Evolutionary conservation across 208 protist genomes (phyloP).

Genomic region (Leishmania lainsoni): DNA sequence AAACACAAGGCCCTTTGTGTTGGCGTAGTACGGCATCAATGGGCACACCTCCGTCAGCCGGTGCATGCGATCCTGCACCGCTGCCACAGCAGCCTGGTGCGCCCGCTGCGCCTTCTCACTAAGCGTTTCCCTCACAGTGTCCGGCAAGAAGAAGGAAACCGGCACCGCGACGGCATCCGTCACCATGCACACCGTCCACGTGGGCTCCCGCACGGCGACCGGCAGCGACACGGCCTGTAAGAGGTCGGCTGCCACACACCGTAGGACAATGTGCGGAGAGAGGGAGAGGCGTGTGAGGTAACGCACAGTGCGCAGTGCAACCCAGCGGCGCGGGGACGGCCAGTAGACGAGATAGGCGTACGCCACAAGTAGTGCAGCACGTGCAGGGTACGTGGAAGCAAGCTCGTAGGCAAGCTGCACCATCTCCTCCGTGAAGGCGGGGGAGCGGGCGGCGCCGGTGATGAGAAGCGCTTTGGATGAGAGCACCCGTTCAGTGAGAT

Average conservation of each 20-base stretch:
- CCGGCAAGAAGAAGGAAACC: slow-evolving; percentile 3
- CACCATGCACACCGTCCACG: background rate
- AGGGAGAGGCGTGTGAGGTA: slow-evolving; percentile 14
- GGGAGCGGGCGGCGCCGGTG: slow-evolving; percentile 11
- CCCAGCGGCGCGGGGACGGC: slow-evolving; percentile 18
- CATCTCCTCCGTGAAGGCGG: slow-evolving; percentile 16
- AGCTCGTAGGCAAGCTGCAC: slow-evolving; percentile 24
- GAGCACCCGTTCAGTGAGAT: background rate
- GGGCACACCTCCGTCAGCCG: slow-evolving; percentile 12
- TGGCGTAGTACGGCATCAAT: slow-evolving; percentile 11
- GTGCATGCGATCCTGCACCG: slow-evolving; percentile 7
- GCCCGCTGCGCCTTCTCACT: background rate
- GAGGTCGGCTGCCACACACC: slow-evolving; percentile 17
- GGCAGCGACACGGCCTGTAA: slow-evolving; percentile 16
- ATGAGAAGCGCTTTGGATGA: background rate
- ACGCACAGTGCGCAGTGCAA: slow-evolving; percentile 10
- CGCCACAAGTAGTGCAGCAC: slow-evolving; percentile 19
- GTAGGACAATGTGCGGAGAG: slow-evolving; percentile 16
- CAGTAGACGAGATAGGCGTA: slow-evolving; percentile 17
- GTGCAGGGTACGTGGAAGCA: slow-evolving; percentile 21
- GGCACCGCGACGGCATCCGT: background rate
- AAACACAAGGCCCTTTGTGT: slow-evolving; percentile 14
- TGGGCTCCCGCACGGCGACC: slow-evolving; percentile 7
- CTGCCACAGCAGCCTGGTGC: slow-evolving; percentile 10
- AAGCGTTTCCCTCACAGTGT: background rate